Base-by-base conservation (phyloP, 805 yeast species). In the Cyberlindnera xylosilytica region DNA sequence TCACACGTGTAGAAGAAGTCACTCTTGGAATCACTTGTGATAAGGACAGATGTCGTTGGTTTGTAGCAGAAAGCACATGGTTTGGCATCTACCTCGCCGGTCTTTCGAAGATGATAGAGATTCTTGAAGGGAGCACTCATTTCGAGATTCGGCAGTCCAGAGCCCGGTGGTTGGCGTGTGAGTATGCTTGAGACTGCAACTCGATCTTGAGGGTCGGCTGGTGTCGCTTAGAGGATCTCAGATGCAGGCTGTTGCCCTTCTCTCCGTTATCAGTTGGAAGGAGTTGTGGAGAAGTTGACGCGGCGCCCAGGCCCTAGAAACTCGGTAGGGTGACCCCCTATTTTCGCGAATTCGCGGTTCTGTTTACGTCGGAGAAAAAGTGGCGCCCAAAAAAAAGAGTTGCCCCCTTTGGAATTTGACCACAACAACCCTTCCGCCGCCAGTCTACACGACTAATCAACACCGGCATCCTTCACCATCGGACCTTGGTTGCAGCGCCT, bases 1-100 rank as follows among this genome's bases (percentile, higher is more conserved):
- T 53, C 61, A 39, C 62, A 58, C 3, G 58, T 53, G 39, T 57
- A 57, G 34, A 54, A 54, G 42, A 54, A 54, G 39, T 54, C 59
- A 22, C 45, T 39, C 38, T 41, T 4, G 23, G 13, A 53, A 35
- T 58, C 61, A 12, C 49, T 38, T 0, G 62, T 53, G 17, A 58
- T 50, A 1, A 58, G 42, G 1, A 58, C 62, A 4, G 54, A 38
- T 1, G 46, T 37, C 6, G 61, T 46, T 12, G 60, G 58, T 20
- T 57, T 58, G 41, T 40, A 58, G 37, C 62, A 58, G 40, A 58
- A 54, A 2, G 50, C 46, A 34, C 62, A 58, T 3, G 62, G 50
- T 24, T 53, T 51, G 13, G 51, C n/a, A 11, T 19, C 20, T 0
- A 50, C 6, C 15, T 46, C 50, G 1, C 60, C 50, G 0, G 57